Percentiles rank a stretch among this genome's conserved stretches.
These are phyloP conservation scores for Raffaelea deltoideospora DNA, from an alignment of 2,329 filamentous ascomycete genomes.

Conservation along the genomic window DNA sequence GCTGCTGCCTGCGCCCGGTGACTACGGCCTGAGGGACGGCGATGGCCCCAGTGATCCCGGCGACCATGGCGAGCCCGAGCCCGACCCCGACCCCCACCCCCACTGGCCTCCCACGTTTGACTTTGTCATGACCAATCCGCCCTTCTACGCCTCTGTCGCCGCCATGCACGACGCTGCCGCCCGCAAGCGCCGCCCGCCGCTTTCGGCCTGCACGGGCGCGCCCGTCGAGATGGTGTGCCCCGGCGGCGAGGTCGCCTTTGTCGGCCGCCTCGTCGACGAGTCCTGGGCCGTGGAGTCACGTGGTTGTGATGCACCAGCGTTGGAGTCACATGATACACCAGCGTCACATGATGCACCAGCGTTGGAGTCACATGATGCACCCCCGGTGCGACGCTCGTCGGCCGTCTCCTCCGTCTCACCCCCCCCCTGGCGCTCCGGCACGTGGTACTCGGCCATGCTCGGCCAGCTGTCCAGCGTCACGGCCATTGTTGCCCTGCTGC, in stretches of 20 bases:
- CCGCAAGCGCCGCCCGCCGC: conserved; percentile 52
- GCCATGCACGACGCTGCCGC: conserved; percentile 53
- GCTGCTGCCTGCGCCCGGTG: conserved; percentile 48
- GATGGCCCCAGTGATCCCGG: too few relatives aligned
- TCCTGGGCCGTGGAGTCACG: too few relatives aligned
- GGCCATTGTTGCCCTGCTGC: conserved; percentile 41
- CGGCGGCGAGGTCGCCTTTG: conserved; percentile 72
- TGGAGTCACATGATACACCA: too few relatives aligned
- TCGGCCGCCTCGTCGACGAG: conserved; percentile 49
- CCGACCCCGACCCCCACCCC: conserved; percentile 11
- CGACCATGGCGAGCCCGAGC: conserved; percentile 13
- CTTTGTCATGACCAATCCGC: conserved; percentile 89
- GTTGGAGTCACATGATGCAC: too few relatives aligned
- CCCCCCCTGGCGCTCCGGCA: too few relatives aligned
- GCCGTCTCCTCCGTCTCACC: too few relatives aligned
- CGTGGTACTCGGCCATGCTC: conserved; percentile 88
- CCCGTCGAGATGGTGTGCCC: conserved; percentile 71
- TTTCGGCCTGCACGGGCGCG: conserved; percentile 62
- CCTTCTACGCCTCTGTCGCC: conserved; percentile 66
- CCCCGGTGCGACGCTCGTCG: too few relatives aligned
- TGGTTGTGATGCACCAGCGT: too few relatives aligned
- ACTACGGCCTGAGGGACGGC: conserved; percentile 16
- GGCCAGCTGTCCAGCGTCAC: conserved; percentile 62
- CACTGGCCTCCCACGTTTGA: conserved; percentile 31
- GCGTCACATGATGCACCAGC: too few relatives aligned